Conservation (phyloP, 352 stramenopile genomes). For the Phytophthora syringae region DNA sequence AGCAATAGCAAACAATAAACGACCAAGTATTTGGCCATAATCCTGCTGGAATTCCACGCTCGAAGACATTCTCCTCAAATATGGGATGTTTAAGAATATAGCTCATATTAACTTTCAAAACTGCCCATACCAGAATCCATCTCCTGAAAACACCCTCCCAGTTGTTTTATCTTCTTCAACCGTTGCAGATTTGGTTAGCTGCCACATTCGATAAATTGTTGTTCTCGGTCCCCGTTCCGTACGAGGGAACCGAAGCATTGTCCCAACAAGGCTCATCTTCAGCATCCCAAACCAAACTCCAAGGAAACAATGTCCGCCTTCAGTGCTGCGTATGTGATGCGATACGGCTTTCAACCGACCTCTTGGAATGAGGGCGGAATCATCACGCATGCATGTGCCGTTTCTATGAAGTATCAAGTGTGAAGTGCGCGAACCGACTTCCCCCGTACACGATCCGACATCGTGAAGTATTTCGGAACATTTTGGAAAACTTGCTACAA, state of each 20-base stretch:
- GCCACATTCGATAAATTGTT: not conserved
- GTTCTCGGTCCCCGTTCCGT: not conserved
- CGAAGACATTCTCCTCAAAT: constrained; percentile 2
- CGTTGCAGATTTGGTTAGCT: not conserved
- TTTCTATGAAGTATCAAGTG: not conserved
- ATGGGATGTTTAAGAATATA: not conserved
- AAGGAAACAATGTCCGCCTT: not conserved
- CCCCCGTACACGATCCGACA: too few species aligned
- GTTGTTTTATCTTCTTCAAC: not conserved
- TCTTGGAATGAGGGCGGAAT: not conserved
- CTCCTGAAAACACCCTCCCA: not conserved
- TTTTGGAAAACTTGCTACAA: too few species aligned
- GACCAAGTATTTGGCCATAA: too few species aligned
- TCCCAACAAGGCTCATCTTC: not conserved
- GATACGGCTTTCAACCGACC: not conserved
- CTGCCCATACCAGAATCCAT: not conserved
- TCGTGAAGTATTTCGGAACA: too few species aligned
- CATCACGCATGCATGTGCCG: not conserved
- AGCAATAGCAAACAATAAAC: too few species aligned
- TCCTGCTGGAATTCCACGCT: too few species aligned
- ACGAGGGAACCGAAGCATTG: not conserved
- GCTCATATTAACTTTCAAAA: not conserved
- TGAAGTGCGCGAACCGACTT: not conserved
- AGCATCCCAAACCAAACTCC: not conserved
- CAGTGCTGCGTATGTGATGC: not conserved